Evolutionary conservation across 306 rosid species (phyloP).

Genomic region (Sechiopsis laciniata): DNA sequence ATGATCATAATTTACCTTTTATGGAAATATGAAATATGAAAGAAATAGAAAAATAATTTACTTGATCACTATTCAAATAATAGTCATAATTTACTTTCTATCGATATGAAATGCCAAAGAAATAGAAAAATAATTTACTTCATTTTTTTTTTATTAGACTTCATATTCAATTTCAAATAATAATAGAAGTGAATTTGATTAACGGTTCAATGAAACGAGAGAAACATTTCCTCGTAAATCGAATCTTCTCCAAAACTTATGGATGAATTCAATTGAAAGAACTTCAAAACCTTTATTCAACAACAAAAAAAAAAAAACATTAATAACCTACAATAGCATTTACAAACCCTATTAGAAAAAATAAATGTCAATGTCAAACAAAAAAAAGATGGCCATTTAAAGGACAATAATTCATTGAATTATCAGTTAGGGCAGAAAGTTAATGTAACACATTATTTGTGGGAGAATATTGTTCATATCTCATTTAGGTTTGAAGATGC

Average conservation of each 20-base stretch:
- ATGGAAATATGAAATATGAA: too few species aligned
- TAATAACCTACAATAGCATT: background rate
- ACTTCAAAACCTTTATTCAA: background rate
- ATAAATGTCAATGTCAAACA: background rate
- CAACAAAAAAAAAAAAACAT: background rate
- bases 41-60: too few species aligned
- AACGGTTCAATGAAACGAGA: background rate
- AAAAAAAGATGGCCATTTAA: background rate
- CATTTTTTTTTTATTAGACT: too few species aligned
- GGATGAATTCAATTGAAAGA: background rate
- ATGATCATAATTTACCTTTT: too few species aligned
- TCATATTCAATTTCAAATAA: too few species aligned
- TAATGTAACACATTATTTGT: background rate
- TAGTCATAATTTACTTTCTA: too few species aligned
- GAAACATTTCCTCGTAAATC: conserved; percentile 3
- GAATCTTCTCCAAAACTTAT: background rate
- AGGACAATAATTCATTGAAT: background rate
- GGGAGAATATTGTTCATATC: background rate
- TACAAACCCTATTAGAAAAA: background rate
- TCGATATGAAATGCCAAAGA: too few species aligned
- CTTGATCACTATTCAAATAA: too few species aligned
- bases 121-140: too few species aligned
- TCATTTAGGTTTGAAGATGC: too few species aligned
- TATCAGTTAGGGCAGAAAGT: background rate
- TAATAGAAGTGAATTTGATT: too few species aligned